Conservation (phyloP, 2,329 filamentous ascomycete species). For the Colletotrichum kahawae region DNA sequence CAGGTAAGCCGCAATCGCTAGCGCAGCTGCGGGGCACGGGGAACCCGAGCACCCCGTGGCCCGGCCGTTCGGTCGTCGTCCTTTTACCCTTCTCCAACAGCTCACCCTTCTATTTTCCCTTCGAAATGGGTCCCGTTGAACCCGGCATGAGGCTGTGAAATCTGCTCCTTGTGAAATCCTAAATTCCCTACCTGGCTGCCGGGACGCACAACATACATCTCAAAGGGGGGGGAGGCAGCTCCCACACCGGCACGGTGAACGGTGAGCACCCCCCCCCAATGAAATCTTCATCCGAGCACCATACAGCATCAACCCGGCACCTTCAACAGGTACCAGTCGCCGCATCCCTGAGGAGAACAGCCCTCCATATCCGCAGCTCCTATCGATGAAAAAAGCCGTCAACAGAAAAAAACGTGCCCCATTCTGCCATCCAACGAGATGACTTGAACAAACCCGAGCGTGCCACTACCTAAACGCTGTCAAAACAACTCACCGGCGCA, state of each 20-base stretch:
- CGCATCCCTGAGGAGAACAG: neutral
- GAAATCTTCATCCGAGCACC: neutral
- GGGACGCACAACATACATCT: neutral
- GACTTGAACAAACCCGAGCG: neutral
- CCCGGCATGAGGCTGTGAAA: neutral
- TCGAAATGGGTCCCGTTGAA: neutral
- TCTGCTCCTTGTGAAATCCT: neutral
- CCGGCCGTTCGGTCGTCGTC: neutral
- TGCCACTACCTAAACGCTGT: neutral
- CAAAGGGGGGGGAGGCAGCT: neutral
- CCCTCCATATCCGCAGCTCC: neutral
- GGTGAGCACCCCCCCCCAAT: neutral
- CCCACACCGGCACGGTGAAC: neutral
- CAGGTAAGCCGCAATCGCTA: neutral
- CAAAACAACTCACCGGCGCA: neutral
- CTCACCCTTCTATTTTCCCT: neutral
- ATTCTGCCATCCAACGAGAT: neutral
- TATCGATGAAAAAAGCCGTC: neutral
- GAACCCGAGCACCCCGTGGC: conserved; percentile 4
- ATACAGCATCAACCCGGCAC: neutral
- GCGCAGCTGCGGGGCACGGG: conserved; percentile 8
- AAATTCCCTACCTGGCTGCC: neutral
- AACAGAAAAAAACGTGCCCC: neutral
- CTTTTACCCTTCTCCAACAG: neutral
- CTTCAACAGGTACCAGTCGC: neutral